Evolutionary conservation across 208 protist species (phyloP), one percentile per base, ranked within the genome.

Genomic region (Trypanosoma vivax): DNA sequence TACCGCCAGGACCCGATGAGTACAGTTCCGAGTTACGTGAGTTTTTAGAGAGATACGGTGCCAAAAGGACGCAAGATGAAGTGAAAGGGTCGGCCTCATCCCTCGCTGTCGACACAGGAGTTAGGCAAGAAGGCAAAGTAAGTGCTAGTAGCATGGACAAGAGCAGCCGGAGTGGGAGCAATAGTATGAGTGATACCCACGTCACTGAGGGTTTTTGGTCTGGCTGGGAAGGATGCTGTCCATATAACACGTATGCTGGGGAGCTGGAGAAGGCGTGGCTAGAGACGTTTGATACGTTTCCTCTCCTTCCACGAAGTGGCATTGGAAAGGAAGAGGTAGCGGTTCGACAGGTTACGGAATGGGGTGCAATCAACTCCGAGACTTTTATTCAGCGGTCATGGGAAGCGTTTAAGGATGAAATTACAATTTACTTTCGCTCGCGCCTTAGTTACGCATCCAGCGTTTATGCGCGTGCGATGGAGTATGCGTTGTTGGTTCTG

Each of bases 401-500:
- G 76, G 60, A 66, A 46, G 19, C 40, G 28, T 70, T 84, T 46
- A 77, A 80, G 53, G 66, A 77, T 39, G 72, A 67, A 18, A 18
- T 73, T 48, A 43, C 70, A 33, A 16, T 70, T 6, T 76, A 76
- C 53, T 71, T 77, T 38, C 62, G 56, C 23, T 64, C 57, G 11
- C 65, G 70, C 0, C 59, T 82, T 14, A 16, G 27, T 16, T 50
- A 76, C 5, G 38, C 55, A 6, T 34, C 43, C 19, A 31, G 35
- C 31, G 21, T 59, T 1, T 53, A 56, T 30, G 48, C 65, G n/a
- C 77, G 82, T 5, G 63, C 66, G 2, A 79, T 85, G 68, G 67
- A 70, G 38, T 90, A 89, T 53, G 78, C 79, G 7, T 62, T 79
- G 9, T 54, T 92, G 14, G 74, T 90, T 16, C 67, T 92, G 37